Percentiles rank a stretch among this genome's conserved stretches.
phyloP scores from a whole-genome alignment of 495 filamentous ascomycete species.

The Hypoxylon intermedium region DNA sequence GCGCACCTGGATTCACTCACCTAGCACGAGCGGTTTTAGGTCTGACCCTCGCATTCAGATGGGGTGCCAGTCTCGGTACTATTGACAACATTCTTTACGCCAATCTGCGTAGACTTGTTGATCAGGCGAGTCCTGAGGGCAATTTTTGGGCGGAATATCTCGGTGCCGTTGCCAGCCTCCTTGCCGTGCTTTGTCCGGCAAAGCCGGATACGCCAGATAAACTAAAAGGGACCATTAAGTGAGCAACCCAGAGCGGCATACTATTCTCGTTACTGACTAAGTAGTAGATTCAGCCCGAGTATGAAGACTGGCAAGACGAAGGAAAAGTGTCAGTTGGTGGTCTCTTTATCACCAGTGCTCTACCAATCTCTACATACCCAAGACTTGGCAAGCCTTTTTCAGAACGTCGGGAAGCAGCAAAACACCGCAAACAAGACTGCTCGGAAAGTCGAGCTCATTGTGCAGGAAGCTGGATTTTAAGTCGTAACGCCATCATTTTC shows the following conservation, averaged over 20 bases:
- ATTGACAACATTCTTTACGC: slow-evolving; percentile 52
- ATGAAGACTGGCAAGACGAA: slow-evolving; percentile 39
- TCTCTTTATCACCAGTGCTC: slow-evolving; percentile 38
- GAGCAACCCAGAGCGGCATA: slow-evolving; percentile 12
- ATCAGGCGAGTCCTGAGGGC: slow-evolving; percentile 41
- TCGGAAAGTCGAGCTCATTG: slow-evolving; percentile 30
- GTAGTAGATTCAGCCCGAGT: slow-evolving; percentile 40
- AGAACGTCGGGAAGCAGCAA: slow-evolving; percentile 38
- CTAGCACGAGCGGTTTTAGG: slow-evolving; percentile 72
- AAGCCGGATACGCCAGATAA: slow-evolving; percentile 35
- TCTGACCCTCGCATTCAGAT: slow-evolving; percentile 76
- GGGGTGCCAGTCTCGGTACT: slow-evolving; percentile 68
- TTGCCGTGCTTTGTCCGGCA: slow-evolving; percentile 45
- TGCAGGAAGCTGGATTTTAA: slow-evolving; percentile 38
- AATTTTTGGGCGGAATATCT: slow-evolving; percentile 56
- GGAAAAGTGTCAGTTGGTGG: slow-evolving; percentile 39
- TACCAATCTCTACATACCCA: slow-evolving; percentile 33
- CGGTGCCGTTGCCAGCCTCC: slow-evolving; percentile 47
- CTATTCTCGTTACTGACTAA: slow-evolving; percentile 7
- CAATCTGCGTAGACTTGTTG: slow-evolving; percentile 48
- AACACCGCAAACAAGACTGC: slow-evolving; percentile 35
- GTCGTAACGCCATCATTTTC: not conserved
- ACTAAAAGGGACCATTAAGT: slow-evolving; percentile 44
- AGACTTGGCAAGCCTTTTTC: slow-evolving; percentile 42
- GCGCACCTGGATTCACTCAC: slow-evolving; percentile 77